phyloP scores from a whole-genome alignment of 805 yeast genomes.

The Monosporozyma yasuniensis region DNA sequence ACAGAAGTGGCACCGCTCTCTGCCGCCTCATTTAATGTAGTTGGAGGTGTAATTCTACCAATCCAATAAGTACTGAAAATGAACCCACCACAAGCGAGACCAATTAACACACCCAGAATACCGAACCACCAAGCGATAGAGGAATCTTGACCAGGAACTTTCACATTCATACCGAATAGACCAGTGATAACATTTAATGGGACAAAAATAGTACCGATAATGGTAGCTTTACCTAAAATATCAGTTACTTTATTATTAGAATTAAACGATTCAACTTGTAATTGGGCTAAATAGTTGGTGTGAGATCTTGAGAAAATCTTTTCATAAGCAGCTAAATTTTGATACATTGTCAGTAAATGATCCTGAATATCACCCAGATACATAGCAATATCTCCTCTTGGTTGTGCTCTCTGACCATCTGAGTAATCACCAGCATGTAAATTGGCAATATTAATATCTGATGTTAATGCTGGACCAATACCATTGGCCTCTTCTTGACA shows the following conservation, averaged over 20 bases:
- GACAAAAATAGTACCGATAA: conserved; percentile 81
- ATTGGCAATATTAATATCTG: conserved; percentile 33
- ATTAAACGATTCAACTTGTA: conserved; percentile 86
- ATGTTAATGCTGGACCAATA: conserved; percentile 35
- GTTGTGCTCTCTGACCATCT: conserved; percentile 26
- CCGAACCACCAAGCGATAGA: conserved; percentile 61
- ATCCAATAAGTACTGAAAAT: conserved; percentile 37
- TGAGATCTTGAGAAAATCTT: conserved; percentile 89
- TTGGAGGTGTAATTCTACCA: conserved; percentile 23
- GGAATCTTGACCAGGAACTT: conserved; percentile 59
- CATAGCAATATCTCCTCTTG: conserved; percentile 84
- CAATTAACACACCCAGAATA: conserved; percentile 45
- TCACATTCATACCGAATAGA: conserved; percentile 91
- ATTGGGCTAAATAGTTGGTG: conserved; percentile 83
- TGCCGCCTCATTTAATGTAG: conserved; percentile 28
- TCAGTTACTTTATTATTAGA: conserved; percentile 79
- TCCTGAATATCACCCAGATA: conserved; percentile 94
- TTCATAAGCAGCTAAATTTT: conserved; percentile 80
- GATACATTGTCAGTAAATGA: conserved; percentile 93
- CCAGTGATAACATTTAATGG: conserved; percentile 90
- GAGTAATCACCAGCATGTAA: conserved; percentile 15
- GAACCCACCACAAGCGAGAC: conserved; percentile 34
- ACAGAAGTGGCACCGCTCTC: conserved; percentile 30
- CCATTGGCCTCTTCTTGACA: conserved; percentile 62
- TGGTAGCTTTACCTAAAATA: conserved; percentile 79